A percentile compares a stretch with the other conserved stretches of the same genome.
These are phyloP conservation scores for Yamadazyma songkhlaensis DNA, from an alignment of 1,139 yeast species.

Conservation along the genomic window DNA sequence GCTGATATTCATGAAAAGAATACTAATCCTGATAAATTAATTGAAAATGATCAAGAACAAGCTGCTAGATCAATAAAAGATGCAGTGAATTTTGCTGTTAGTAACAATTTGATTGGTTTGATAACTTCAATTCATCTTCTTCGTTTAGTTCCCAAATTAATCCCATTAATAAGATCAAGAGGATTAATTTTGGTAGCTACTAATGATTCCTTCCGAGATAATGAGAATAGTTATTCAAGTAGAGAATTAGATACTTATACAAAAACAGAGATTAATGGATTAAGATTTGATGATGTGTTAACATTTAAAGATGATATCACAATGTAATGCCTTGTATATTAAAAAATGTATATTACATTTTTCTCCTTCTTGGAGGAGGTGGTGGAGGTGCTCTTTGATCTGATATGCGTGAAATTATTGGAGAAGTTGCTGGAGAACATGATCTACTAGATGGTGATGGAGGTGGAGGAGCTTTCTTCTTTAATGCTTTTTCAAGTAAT, in stretches of 20 bases:
- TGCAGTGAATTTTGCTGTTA: conserved; percentile 65
- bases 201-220: conserved; percentile 30
- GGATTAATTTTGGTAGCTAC: conserved; percentile 84
- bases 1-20: conserved; percentile 25
- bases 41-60: conserved; percentile 34
- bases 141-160: conserved; percentile 69
- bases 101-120: conserved; percentile 81
- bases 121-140: conserved; percentile 72
- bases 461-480: conserved; percentile 43
- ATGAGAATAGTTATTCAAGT: conserved; percentile 26
- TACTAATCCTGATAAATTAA: conserved; percentile 16
- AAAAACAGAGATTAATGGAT: conserved; percentile 68
- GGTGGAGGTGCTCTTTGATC: conserved; percentile 8
- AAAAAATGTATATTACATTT: conserved; percentile 1
- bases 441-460: conserved; percentile 20
- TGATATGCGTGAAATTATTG: neutral
- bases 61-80: conserved; percentile 47
- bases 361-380: conserved; percentile 17
- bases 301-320: conserved; percentile 70
- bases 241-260: conserved; percentile 44
- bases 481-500: conserved; percentile 28
- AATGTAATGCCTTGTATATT: conserved; percentile 32
- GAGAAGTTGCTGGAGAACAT: conserved; percentile 4
- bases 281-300: conserved; percentile 62
- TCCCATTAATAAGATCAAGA: conserved; percentile 71